These are phyloP conservation scores for Microbotryum silenes-acaulis DNA, from an alignment of 1,284 basidiomycete genomes.

Conservation along the genomic window DNA sequence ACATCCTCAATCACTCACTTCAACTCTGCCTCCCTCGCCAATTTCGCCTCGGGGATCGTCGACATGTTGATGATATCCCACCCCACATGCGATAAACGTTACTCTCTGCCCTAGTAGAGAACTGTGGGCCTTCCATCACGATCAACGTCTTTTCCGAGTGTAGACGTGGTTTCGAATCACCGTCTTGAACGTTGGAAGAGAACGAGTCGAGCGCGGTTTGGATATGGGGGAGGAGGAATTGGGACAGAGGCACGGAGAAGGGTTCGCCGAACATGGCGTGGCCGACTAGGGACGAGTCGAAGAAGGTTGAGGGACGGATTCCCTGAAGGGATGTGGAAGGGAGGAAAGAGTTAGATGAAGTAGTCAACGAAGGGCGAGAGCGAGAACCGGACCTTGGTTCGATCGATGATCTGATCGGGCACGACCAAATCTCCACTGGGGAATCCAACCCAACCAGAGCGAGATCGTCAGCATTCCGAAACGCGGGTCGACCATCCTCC, in stretches of 20 bases:
- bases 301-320: slow-evolving; percentile 63
- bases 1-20: slow-evolving; percentile 50
- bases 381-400: slow-evolving; percentile 55
- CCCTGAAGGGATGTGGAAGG: slow-evolving; percentile 8
- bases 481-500: background rate
- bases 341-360: background rate
- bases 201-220: slow-evolving; percentile 53
- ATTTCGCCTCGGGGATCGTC: slow-evolving; percentile 87
- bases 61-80: slow-evolving; percentile 86
- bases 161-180: slow-evolving; percentile 42
- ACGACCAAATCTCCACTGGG: slow-evolving; percentile 69
- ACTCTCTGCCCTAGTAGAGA: slow-evolving; percentile 84
- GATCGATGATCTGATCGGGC: slow-evolving; percentile 89
- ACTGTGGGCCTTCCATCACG: slow-evolving; percentile 88
- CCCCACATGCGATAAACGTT: slow-evolving; percentile 89
- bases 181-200: slow-evolving; percentile 49
- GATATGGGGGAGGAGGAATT: slow-evolving; percentile 63
- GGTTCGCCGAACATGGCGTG: slow-evolving; percentile 88
- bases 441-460: background rate
- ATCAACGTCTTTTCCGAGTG: slow-evolving; percentile 79
- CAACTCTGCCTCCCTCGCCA: slow-evolving; percentile 89
- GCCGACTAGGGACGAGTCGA: slow-evolving; percentile 75
- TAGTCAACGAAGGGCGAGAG: background rate
- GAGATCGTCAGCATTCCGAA: background rate
- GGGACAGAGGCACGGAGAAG: slow-evolving; percentile 50